A percentile compares a stretch with the other conserved stretches of the same genome.
phyloP scores from a whole-genome alignment of 805 yeast genomes.

The Spathaspora passalidarum region DNA sequence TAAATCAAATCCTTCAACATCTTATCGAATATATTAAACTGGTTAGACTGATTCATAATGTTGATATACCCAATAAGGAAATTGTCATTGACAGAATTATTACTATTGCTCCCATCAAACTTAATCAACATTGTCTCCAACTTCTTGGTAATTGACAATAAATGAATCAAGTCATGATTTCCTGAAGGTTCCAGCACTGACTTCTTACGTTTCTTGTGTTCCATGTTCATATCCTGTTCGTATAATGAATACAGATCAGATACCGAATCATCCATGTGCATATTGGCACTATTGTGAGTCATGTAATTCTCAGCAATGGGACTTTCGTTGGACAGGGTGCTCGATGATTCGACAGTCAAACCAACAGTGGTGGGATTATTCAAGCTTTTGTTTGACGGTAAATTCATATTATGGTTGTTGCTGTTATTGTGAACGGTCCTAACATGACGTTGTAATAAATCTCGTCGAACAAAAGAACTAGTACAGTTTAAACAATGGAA shows the following conservation, averaged over 20 bases:
- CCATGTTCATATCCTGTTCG: neutral
- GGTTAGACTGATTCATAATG: constrained; percentile 12
- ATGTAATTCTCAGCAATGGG: neutral
- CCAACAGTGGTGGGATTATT: constrained; percentile 8
- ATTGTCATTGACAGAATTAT: constrained; percentile 19
- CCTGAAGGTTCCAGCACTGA: neutral
- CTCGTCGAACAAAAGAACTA: constrained; percentile 74
- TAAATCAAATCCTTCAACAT: constrained; percentile 19
- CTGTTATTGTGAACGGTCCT: constrained; percentile 66
- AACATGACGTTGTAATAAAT: constrained; percentile 70
- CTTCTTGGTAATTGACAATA: constrained; percentile 26
- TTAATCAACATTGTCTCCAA: constrained; percentile 15
- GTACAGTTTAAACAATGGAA: constrained; percentile 70
- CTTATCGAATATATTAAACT: constrained; percentile 16
- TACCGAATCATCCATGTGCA: neutral
- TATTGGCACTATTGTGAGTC: neutral
- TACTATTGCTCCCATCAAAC: constrained; percentile 13
- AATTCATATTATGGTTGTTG: constrained; percentile 8
- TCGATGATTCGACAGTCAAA: neutral
- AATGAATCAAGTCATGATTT: constrained; percentile 21
- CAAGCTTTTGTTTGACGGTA: constrained; percentile 11
- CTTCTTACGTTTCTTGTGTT: neutral
- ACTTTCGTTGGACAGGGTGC: neutral
- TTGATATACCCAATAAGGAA: constrained; percentile 33
- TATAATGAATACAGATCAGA: neutral